Conservation (phyloP, 148 eudicot genomes). For the Fallopia convolvulus region DNA sequence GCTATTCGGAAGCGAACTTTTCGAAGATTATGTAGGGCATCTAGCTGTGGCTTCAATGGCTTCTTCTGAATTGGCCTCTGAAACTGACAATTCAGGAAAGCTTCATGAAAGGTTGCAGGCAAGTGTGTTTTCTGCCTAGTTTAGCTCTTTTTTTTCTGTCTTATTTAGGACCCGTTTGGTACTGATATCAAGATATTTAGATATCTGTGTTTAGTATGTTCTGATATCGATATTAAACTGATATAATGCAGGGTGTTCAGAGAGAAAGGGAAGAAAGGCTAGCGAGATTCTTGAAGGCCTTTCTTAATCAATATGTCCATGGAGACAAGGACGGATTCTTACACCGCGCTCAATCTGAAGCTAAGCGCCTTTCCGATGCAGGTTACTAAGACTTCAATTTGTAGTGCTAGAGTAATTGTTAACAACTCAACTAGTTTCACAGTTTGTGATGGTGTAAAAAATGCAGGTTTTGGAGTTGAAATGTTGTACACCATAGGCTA, state of each 20-base stretch:
- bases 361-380: slow-evolving; percentile 65
- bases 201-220: too few species aligned
- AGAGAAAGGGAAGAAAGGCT: slow-evolving; percentile 86
- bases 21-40: slow-evolving; percentile 93
- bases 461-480: slow-evolving; percentile 73
- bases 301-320: slow-evolving; percentile 62
- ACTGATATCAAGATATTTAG: background rate
- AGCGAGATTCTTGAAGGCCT: slow-evolving; percentile 47
- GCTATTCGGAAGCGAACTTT: slow-evolving; percentile 91
- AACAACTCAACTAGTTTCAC: too few species aligned
- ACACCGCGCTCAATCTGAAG: slow-evolving; percentile 60
- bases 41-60: slow-evolving; percentile 95
- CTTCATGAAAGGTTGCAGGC: slow-evolving; percentile 79
- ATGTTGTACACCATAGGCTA: slow-evolving; percentile 80
- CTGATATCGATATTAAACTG: too few species aligned
- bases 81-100: slow-evolving; percentile 57
- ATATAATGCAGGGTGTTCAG: slow-evolving; percentile 57
- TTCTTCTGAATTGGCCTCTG: slow-evolving; percentile 58
- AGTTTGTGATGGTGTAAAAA: background rate
- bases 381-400: slow-evolving; percentile 24
- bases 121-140: slow-evolving; percentile 15
- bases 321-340: slow-evolving; percentile 75
- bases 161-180: background rate
- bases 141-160: background rate
- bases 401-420: too few species aligned